A percentile compares a stretch with the other conserved stretches of the same genome.
Conservation (phyloP, 2,329 filamentous ascomycete species). For the Alternaria sp. region DNA sequence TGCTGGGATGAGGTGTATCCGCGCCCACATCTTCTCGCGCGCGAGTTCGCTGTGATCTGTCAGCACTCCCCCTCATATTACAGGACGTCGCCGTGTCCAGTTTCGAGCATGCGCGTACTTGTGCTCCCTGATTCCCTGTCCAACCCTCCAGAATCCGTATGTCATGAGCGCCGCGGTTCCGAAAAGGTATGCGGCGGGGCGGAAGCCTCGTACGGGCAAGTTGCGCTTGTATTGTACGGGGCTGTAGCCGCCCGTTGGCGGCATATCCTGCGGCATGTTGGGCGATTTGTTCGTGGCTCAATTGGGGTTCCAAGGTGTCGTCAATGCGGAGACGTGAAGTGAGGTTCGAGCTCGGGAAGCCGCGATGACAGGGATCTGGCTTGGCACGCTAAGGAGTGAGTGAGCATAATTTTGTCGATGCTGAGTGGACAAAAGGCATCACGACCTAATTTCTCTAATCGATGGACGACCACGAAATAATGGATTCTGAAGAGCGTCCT, state of each 20-base stretch:
- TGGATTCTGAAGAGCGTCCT: conserved; percentile 66
- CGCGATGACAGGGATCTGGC: conserved; percentile 31
- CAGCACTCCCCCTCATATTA: conserved; percentile 18
- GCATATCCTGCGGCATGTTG: conserved; percentile 97
- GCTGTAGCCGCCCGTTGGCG: conserved; percentile 91
- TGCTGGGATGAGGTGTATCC: conserved; percentile 92
- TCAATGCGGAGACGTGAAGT: conserved; percentile 42
- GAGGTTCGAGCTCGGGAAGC: conserved; percentile 31
- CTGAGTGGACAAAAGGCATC: conserved; percentile 29
- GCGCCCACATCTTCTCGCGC: conserved; percentile 97
- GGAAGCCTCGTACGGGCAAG: conserved; percentile 89
- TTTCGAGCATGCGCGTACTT: conserved; percentile 71
- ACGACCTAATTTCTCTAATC: conserved; percentile 4
- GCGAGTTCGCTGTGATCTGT: conserved; percentile 77
- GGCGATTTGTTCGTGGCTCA: conserved; percentile 37
- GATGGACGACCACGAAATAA: conserved; percentile 38
- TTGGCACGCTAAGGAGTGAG: conserved; percentile 38
- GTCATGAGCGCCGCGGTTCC: conserved; percentile 81
- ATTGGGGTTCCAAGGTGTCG: conserved; percentile 37
- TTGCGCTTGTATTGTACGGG: conserved; percentile 99
- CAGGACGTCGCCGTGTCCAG: neutral
- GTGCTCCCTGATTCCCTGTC: conserved; percentile 85
- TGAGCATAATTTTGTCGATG: conserved; percentile 41
- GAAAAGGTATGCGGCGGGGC: conserved; percentile 79
- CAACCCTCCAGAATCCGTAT: conserved; percentile 89